Evolutionary conservation across 2,329 filamentous ascomycete genomes (phyloP).

Genomic region (Scytalidium sp.): DNA sequence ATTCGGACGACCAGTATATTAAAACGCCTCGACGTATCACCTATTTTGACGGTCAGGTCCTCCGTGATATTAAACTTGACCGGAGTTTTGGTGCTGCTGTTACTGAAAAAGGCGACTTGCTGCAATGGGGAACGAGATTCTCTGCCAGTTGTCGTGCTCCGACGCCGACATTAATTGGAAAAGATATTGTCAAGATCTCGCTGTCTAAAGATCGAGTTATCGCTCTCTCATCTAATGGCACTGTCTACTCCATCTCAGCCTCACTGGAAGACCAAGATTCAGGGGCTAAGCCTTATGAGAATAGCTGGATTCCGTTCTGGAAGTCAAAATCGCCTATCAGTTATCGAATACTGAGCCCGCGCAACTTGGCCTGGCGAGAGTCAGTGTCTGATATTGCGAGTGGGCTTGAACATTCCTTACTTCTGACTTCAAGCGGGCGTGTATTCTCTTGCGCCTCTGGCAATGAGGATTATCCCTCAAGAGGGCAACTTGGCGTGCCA

Average conservation of each 20-base stretch:
- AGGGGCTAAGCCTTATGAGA: constrained; percentile 62
- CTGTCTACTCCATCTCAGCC: constrained; percentile 81
- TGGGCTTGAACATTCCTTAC: constrained; percentile 80
- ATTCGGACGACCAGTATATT: constrained; percentile 71
- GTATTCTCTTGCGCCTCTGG: constrained; percentile 87
- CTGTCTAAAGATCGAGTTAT: constrained; percentile 83
- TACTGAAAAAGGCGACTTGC: constrained; percentile 79
- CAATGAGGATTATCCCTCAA: constrained; percentile 71
- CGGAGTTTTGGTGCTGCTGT: constrained; percentile 81
- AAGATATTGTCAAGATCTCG: constrained; percentile 72
- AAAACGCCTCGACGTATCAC: constrained; percentile 76
- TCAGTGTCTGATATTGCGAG: constrained; percentile 70
- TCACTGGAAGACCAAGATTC: constrained; percentile 67
- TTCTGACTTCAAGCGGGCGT: constrained; percentile 81
- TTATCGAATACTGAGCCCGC: constrained; percentile 70
- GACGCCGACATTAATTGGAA: constrained; percentile 71
- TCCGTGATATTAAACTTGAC: constrained; percentile 86
- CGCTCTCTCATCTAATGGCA: constrained; percentile 70
- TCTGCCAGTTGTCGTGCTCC: constrained; percentile 63
- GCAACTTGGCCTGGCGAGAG: constrained; percentile 64
- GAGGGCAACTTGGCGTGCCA: constrained; percentile 84
- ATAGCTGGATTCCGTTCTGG: constrained; percentile 73
- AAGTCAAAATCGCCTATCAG: constrained; percentile 54
- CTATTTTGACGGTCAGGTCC: constrained; percentile 79
- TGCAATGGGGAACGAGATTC: constrained; percentile 88